Conservation (phyloP, 2,329 filamentous ascomycete genomes). For the Nemania bipapillata region DNA sequence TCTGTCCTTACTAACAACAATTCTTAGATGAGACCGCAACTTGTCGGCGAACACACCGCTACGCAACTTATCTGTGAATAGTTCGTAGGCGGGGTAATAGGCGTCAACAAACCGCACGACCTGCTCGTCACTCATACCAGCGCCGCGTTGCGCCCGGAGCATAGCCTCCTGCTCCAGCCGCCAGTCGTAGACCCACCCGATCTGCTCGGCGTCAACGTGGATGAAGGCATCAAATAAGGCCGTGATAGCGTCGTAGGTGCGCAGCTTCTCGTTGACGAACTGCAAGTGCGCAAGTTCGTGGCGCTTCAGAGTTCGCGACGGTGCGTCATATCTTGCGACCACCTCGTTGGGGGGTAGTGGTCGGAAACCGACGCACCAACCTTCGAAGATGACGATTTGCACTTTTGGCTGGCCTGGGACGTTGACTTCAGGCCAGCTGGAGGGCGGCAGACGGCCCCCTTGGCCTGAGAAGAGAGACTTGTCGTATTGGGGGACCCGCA, state of each 20-base stretch:
- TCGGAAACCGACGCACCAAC: constrained; percentile 90
- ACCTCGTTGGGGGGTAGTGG: constrained; percentile 65
- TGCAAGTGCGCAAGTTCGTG: constrained; percentile 63
- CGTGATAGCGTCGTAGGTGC: constrained; percentile 62
- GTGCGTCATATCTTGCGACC: constrained; percentile 63
- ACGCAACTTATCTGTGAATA: constrained; percentile 70
- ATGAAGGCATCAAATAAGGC: constrained; percentile 65
- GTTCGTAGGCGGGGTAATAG: constrained; percentile 78
- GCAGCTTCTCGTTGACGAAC: constrained; percentile 62
- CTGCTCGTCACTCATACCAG: constrained; percentile 84
- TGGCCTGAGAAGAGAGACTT: constrained; percentile 80
- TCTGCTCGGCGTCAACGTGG: constrained; percentile 75
- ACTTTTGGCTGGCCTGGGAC: constrained; percentile 60
- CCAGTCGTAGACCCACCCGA: constrained; percentile 84
- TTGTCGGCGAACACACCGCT: constrained; percentile 64
- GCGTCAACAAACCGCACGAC: constrained; percentile 77
- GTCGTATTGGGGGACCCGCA: constrained; percentile 79
- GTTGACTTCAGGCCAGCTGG: constrained; percentile 70
- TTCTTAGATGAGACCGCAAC: constrained; percentile 66
- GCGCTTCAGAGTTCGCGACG: constrained; percentile 60
- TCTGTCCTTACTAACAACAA: constrained; percentile 70
- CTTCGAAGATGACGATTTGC: constrained; percentile 81
- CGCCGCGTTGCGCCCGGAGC: constrained; percentile 72
- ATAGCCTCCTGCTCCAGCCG: constrained; percentile 80
- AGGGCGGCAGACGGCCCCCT: constrained; percentile 76